phyloP scores from a whole-genome alignment of 306 rosid species.

The Cotoneaster glaucophyllus region DNA sequence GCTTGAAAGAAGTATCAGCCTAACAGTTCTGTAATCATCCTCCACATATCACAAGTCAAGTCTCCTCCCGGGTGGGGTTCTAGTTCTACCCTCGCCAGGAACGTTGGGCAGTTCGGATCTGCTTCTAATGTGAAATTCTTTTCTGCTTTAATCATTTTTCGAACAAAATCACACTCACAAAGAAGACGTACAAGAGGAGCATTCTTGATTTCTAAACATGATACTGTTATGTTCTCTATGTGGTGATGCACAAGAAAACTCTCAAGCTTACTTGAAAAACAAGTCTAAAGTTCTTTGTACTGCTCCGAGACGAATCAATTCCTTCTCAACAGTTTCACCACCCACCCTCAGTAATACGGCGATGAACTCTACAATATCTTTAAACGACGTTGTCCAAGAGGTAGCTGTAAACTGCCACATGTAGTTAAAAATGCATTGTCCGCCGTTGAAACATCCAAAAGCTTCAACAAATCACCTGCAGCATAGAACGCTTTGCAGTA shows the following conservation, averaged over 20 bases:
- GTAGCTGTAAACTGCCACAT: conserved; percentile 91
- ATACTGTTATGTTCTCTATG: conserved; percentile 62
- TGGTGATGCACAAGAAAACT: conserved; percentile 63
- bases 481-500: not conserved
- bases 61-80: conserved; percentile 37
- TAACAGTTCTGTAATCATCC: not conserved
- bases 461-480: conserved; percentile 77
- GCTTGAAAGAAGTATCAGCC: not conserved
- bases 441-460: conserved; percentile 61
- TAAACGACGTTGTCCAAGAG: conserved; percentile 90
- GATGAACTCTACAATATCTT: conserved; percentile 95
- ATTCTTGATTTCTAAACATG: conserved; percentile 87
- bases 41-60: not conserved
- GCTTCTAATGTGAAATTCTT: conserved; percentile 49
- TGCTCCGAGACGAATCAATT: conserved; percentile 77
- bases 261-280: conserved; percentile 73
- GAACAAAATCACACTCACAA: conserved; percentile 64
- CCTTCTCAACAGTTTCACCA: conserved; percentile 82
- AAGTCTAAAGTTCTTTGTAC: conserved; percentile 65
- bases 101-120: conserved; percentile 64
- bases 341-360: conserved; percentile 77
- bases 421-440: conserved; percentile 70
- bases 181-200: conserved; percentile 67
- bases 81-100: conserved; percentile 50
- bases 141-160: conserved; percentile 70